Percentiles rank a stretch among this genome's conserved stretches.
These are phyloP conservation scores for Tetrahymena thermophila DNA, from an alignment of 73 alveolate genomes.

Conservation along the genomic window DNA sequence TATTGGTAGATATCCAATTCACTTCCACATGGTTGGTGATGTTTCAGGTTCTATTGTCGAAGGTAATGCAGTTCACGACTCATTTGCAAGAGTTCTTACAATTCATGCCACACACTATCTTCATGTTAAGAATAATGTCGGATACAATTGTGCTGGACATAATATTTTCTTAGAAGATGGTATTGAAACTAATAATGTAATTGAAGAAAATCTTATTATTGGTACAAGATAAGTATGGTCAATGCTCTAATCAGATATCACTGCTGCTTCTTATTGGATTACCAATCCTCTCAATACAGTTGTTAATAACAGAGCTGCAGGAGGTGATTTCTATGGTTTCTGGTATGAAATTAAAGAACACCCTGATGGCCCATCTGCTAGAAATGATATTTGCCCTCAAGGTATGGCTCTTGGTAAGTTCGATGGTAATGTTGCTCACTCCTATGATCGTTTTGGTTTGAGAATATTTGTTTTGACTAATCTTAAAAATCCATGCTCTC, in stretches of 20 bases:
- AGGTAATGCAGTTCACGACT: constrained; percentile 69
- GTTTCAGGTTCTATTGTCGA: constrained; percentile 61
- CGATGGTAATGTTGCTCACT: constrained; percentile 74
- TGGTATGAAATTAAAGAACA: constrained; percentile 65
- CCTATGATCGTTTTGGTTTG: constrained; percentile 76
- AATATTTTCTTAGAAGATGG: constrained; percentile 80
- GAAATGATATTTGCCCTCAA: constrained; percentile 65
- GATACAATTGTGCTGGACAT: constrained; percentile 72
- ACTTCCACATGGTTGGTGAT: constrained; percentile 70
- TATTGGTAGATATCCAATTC: constrained; percentile 84
- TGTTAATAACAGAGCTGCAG: constrained; percentile 72
- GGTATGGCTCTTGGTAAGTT: constrained; percentile 56
- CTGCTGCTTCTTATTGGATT: constrained; percentile 81
- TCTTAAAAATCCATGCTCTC: constrained; percentile 34
- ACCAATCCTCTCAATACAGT: constrained; percentile 71
- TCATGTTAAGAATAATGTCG: constrained; percentile 56
- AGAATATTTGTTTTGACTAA: constrained; percentile 52
- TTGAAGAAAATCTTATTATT: constrained; percentile 59
- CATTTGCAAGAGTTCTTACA: constrained; percentile 72
- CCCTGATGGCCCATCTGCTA: constrained; percentile 70
- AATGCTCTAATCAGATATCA: constrained; percentile 66
- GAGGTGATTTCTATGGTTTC: constrained; percentile 78
- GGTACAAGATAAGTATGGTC: constrained; percentile 46
- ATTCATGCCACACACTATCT: constrained; percentile 68
- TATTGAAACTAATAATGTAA: constrained; percentile 55